phyloP scores from a whole-genome alignment of 2,329 filamentous ascomycete genomes.

The Metarhizium humberi region DNA sequence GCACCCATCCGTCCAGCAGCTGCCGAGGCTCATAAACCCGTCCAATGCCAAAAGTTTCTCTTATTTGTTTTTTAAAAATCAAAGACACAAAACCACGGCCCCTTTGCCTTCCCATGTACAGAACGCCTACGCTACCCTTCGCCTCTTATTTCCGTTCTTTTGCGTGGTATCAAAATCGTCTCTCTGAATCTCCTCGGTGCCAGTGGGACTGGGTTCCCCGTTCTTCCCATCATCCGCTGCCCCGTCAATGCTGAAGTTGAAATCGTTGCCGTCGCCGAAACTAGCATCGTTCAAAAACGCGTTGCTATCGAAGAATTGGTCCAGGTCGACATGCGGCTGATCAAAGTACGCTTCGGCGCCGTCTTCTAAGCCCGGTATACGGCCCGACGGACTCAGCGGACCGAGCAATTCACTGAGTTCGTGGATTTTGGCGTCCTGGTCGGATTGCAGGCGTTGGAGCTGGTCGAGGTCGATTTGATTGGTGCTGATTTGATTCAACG shows the following conservation, averaged over 20 bases:
- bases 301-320: conserved; percentile 41
- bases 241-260: conserved; percentile 40
- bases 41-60: no score
- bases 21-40: no score
- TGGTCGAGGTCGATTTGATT: conserved; percentile 71
- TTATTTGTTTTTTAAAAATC: no score
- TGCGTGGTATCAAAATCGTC: conserved; percentile 26
- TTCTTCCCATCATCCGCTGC: not conserved
- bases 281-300: conserved; percentile 27
- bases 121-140: conserved; percentile 21
- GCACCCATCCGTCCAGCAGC: no score
- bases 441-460: conserved; percentile 66
- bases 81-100: not conserved
- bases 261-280: conserved; percentile 37
- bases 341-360: conserved; percentile 25
- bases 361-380: conserved; percentile 60
- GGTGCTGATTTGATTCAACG: conserved; percentile 54
- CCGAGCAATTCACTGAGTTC: conserved; percentile 66
- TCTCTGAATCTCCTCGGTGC: conserved; percentile 41
- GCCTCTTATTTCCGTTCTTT: conserved; percentile 25
- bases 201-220: conserved; percentile 35
- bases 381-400: conserved; percentile 70
- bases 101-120: not conserved
- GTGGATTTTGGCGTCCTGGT: conserved; percentile 69
- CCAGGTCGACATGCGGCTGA: conserved; percentile 33